Evolutionary conservation across 2,329 filamentous ascomycete genomes (phyloP), one percentile per base, ranked within the genome.

Genomic region (Apiospora kogelbergensis): DNA sequence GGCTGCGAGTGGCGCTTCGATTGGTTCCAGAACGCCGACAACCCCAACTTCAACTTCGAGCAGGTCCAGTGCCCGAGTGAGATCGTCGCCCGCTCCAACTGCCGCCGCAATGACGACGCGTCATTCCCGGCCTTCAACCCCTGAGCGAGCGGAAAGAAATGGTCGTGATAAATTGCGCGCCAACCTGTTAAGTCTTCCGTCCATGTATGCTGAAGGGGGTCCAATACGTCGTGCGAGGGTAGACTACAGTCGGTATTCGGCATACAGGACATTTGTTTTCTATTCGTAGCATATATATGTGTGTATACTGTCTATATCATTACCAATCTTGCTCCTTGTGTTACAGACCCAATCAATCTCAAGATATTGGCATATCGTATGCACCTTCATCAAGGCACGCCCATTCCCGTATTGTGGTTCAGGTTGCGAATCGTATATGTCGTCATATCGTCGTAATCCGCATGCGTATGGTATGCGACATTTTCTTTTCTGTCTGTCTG

Each of bases 1-100:
- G 85, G 85, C 13, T 87, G 85, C 73, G 78, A 82, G 72, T 88
- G 84, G 81, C 83, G 85, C 67, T 87, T 85, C 71, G 83, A 85
- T 73, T 88, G 84, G 84, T 86, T 87, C 75, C 73, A 81, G 64
- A 80, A 80, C 70, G 81, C 84, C 33, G 82, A 86, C 70, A 86
- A 86, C 73, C 84, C 84, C 5, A 73, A 68, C 6, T 78, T 86
- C 44, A 78, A 74, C 37, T 87, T 83, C 75, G 78, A 81, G 73
- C 79, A 83, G 71, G 84, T 87, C 17, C 75, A 78, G 26, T 87
- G 85, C 73, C 85, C 84, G 0, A 75, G 81, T 26, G 82, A 76
- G 20, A 71, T 87, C 63, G 82, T 81, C 1, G 81, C 78, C 26
- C 82, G 80, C 69, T 80, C 80, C 10, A 80, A 81, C 15, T 86